phyloP scores from a whole-genome alignment of 768 basidiomycete species.

The Termitomyces sp. region DNA sequence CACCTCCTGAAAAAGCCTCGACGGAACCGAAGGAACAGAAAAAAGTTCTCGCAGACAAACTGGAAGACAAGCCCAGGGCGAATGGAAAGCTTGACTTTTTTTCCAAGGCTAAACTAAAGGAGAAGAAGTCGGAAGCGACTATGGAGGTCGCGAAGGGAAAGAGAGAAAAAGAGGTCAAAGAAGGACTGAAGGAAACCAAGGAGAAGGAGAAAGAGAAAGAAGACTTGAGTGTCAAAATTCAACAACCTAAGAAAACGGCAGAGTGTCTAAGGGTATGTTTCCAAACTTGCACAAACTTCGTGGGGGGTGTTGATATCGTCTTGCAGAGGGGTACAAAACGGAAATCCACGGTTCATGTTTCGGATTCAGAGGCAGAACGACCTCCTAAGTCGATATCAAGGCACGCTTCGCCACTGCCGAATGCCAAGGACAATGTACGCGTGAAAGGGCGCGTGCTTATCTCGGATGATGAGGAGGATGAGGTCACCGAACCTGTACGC shows the following conservation, averaged over 20 bases:
- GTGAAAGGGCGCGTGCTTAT: constrained; percentile 44
- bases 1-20: constrained; percentile 6
- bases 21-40: constrained; percentile 9
- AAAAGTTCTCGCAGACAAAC: constrained; percentile 5
- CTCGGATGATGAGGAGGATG: constrained; percentile 59
- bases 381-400: constrained; percentile 3
- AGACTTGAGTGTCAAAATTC: constrained; percentile 6
- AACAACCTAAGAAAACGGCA: constrained; percentile 13
- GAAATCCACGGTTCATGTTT: constrained; percentile 32
- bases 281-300: not conserved
- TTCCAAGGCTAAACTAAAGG: constrained; percentile 17
- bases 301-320: not conserved
- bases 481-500: constrained; percentile 26
- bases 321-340: constrained; percentile 34
- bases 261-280: constrained; percentile 15
- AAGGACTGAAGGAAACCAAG: constrained; percentile 11
- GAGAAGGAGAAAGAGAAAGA: constrained; percentile 14
- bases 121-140: constrained; percentile 1
- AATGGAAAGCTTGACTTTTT: constrained; percentile 17
- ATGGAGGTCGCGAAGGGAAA: constrained; percentile 6
- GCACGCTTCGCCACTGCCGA: constrained; percentile 1
- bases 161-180: not conserved
- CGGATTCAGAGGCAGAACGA: constrained; percentile 18
- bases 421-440: constrained; percentile 20
- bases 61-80: constrained; percentile 11